Percentiles rank a stretch among this genome's conserved stretches.
Conservation (phyloP, 345 rosid genomes). For the Eucalyptus polybractea region DNA sequence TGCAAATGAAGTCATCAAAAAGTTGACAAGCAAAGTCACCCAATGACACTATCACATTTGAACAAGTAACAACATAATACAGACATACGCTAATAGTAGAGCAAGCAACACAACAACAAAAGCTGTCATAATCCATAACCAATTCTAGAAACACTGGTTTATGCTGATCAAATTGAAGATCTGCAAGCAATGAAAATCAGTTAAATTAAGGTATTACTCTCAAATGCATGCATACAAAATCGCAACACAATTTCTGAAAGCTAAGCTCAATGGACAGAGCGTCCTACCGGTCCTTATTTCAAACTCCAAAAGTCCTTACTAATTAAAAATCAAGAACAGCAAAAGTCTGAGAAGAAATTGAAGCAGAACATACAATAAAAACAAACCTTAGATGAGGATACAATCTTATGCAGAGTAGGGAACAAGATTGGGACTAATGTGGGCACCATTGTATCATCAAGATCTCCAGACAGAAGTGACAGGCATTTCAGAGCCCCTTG, state of each 20-base stretch:
- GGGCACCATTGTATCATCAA: constrained; percentile 78
- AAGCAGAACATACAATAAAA: not conserved
- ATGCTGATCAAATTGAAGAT: not conserved
- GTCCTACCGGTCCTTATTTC: not conserved
- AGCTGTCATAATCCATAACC: not conserved
- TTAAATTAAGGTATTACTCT: not conserved
- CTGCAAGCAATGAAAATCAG: not conserved
- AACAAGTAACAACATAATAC: not conserved
- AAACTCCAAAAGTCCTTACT: not conserved
- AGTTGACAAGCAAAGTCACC: not conserved
- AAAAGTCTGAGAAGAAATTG: not conserved
- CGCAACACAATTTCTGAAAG: not conserved
- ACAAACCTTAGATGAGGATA: constrained; percentile 75
- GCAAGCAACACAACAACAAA: not conserved
- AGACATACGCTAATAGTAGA: not conserved
- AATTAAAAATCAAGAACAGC: not conserved
- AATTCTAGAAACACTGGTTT: not conserved
- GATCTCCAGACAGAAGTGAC: constrained; percentile 74
- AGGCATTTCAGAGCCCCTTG: constrained; percentile 82
- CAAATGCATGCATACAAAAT: not conserved
- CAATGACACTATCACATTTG: not conserved
- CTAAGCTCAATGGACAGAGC: not conserved
- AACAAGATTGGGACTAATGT: constrained; percentile 60
- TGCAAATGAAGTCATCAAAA: not conserved
- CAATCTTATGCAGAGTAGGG: constrained; percentile 68